Evolutionary conservation across 768 basidiomycete genomes (phyloP).

Genomic region (Mrakia frigida): DNA sequence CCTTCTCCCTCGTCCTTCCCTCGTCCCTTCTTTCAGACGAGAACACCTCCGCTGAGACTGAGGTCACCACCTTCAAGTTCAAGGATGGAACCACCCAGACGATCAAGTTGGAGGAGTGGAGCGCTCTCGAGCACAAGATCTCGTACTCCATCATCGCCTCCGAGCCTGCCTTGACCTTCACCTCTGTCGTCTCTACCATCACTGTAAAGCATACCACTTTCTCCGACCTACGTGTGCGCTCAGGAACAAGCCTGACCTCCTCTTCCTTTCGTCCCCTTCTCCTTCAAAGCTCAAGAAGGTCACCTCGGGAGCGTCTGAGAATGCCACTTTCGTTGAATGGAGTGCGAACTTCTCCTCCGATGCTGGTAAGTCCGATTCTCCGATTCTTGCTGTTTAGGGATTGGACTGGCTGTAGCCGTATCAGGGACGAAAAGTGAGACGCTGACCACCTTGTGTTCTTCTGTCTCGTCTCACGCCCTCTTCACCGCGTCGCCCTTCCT

Average conservation of each 20-base stretch:
- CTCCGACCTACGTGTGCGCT: background rate
- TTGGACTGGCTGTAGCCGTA: too few relatives aligned
- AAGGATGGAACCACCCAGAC: slow-evolving; percentile 38
- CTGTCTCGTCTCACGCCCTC: background rate
- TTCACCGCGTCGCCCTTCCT: background rate
- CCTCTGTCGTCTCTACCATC: slow-evolving; percentile 42
- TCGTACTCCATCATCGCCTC: slow-evolving; percentile 39
- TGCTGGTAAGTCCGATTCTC: slow-evolving; percentile 29
- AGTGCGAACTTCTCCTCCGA: slow-evolving; percentile 38
- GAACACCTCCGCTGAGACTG: slow-evolving; percentile 10
- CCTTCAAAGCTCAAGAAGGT: slow-evolving; percentile 12
- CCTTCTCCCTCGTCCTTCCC: background rate
- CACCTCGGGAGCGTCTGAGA: slow-evolving; percentile 38
- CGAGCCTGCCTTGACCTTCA: slow-evolving; percentile 40
- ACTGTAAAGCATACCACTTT: slow-evolving; percentile 12
- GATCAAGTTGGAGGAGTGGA: slow-evolving; percentile 43
- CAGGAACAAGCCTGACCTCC: background rate
- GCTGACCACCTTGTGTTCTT: too few relatives aligned
- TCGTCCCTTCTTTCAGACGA: background rate
- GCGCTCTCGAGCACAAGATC: slow-evolving; percentile 39
- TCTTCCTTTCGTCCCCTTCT: background rate
- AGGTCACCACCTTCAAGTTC: slow-evolving; percentile 17
- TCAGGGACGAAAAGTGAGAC: too few relatives aligned
- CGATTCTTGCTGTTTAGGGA: background rate
- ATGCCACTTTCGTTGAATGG: slow-evolving; percentile 39